Conservation (phyloP, 768 basidiomycete genomes). For the Suillus lakei region DNA sequence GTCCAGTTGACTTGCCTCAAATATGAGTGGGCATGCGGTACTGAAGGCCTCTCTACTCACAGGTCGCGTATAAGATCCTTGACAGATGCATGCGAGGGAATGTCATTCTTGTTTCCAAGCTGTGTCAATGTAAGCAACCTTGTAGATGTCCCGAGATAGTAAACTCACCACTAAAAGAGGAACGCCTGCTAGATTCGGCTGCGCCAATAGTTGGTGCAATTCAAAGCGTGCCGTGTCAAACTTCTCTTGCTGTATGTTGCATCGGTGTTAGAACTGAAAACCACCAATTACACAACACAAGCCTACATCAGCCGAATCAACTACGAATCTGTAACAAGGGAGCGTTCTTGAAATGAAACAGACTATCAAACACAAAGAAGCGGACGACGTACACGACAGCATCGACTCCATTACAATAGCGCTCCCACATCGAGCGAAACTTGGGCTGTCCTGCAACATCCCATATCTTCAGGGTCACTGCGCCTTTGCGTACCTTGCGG, state of each 20-base stretch:
- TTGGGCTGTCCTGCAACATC: conserved; percentile 95
- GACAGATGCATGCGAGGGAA: conserved; percentile 74
- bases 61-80: conserved; percentile 83
- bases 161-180: conserved; percentile 80
- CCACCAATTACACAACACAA: not conserved
- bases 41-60: conserved; percentile 45
- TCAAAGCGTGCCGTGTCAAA: conserved; percentile 86
- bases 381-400: conserved; percentile 75
- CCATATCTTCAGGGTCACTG: conserved; percentile 93
- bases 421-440: conserved; percentile 95
- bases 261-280: conserved; percentile 9
- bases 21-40: conserved; percentile 1
- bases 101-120: conserved; percentile 95
- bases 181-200: conserved; percentile 68
- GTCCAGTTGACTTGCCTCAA: conserved; percentile 63
- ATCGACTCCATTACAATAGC: conserved; percentile 92
- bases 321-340: conserved; percentile 72
- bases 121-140: conserved; percentile 26
- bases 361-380: conserved; percentile 2
- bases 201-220: conserved; percentile 76
- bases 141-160: not conserved
- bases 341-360: not conserved
- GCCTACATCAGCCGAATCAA: conserved; percentile 87
- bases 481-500: conserved; percentile 86
- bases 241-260: conserved; percentile 62